Evolutionary conservation across 306 rosid genomes (phyloP).

Genomic region (Prunus mongolica): DNA sequence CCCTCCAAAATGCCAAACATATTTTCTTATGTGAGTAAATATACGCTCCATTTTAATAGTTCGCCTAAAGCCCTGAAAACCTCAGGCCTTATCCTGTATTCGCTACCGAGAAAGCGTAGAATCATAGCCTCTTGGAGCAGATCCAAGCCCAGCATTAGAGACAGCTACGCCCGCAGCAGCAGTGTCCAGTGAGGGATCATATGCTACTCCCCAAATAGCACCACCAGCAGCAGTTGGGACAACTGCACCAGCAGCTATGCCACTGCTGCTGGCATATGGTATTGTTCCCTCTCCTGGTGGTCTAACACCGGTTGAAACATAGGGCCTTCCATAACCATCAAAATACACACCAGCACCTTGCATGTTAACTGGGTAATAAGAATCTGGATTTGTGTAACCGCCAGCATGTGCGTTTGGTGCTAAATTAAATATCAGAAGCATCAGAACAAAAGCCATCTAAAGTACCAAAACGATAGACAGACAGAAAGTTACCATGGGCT

Average conservation of each 20-base stretch:
- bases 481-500: constrained; percentile 50
- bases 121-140: constrained; percentile 40
- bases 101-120: constrained; percentile 35
- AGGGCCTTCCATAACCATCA: constrained; percentile 50
- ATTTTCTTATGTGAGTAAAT: neutral
- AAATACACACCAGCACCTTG: constrained; percentile 30
- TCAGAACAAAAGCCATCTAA: constrained; percentile 24
- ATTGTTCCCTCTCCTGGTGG: constrained; percentile 40
- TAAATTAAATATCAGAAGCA: constrained; percentile 22
- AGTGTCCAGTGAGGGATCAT: constrained; percentile 6
- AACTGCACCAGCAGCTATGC: constrained; percentile 19
- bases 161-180: neutral
- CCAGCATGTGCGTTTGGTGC: constrained; percentile 44
- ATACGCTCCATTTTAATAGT: neutral
- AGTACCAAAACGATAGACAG: constrained; percentile 2
- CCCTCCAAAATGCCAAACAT: neutral
- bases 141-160: constrained; percentile 14
- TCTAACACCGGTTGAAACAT: constrained; percentile 33
- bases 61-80: neutral
- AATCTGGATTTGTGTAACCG: constrained; percentile 22
- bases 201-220: constrained; percentile 10
- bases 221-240: neutral
- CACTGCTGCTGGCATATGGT: constrained; percentile 41
- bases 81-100: constrained; percentile 4
- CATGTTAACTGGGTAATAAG: constrained; percentile 22